Conservation (phyloP, 768 basidiomycete genomes). For the Psilocybe cubensis region DNA sequence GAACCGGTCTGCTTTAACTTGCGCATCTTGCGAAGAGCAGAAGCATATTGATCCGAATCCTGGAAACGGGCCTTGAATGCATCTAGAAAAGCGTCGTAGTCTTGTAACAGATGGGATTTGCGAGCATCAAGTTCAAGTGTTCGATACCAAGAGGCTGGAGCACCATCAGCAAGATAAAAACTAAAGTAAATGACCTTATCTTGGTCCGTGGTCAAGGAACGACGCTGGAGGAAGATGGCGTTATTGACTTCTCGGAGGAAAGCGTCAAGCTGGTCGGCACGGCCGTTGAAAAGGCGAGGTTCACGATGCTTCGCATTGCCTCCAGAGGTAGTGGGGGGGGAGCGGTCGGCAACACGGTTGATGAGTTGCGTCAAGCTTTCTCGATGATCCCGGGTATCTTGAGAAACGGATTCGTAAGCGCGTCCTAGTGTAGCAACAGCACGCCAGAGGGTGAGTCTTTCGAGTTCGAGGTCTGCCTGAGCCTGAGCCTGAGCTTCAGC, state of each 20-base stretch:
- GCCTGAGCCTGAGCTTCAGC: too few species aligned
- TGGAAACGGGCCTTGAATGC: constrained; percentile 32
- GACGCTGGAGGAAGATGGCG: constrained; percentile 25
- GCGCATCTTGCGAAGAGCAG: constrained; percentile 29
- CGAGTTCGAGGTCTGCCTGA: too few species aligned
- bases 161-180: constrained; percentile 31
- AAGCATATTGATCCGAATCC: constrained; percentile 27
- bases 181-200: constrained; percentile 30
- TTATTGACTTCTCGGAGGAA: constrained; percentile 24
- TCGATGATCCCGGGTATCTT: too few species aligned
- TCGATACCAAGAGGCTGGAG: constrained; percentile 33
- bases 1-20: constrained; percentile 34
- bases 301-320: neutral
- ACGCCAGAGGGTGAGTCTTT: too few species aligned
- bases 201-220: constrained; percentile 23
- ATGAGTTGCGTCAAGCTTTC: neutral
- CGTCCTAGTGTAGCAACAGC: too few species aligned
- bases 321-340: neutral
- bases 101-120: constrained; percentile 26
- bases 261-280: neutral
- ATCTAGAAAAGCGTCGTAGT: constrained; percentile 27
- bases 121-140: constrained; percentile 18
- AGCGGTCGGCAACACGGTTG: neutral
- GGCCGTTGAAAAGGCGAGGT: neutral
- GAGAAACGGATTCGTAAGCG: too few species aligned